Conservation (phyloP, 768 basidiomycete species). For the Suillus spraguei region DNA sequence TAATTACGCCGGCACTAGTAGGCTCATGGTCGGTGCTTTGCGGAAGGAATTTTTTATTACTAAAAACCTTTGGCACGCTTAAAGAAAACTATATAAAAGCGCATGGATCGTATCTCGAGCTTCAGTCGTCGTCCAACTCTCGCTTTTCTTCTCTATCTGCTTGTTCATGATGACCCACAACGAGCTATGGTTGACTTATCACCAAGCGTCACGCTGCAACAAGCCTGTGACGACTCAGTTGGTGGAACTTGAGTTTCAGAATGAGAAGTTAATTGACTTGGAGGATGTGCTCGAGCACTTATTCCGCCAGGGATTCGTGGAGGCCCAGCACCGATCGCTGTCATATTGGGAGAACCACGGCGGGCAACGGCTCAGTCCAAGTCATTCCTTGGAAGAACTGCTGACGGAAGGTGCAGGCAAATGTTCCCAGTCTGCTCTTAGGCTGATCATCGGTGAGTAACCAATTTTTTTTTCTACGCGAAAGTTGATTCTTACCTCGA, state of each 20-base stretch:
- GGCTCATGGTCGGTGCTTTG: neutral
- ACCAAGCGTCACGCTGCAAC: conserved; percentile 45
- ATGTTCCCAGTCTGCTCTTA: conserved; percentile 46
- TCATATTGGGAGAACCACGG: conserved; percentile 48
- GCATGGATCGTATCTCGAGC: neutral
- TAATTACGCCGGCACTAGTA: no score
- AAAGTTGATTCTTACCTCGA: neutral
- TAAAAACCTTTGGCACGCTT: neutral
- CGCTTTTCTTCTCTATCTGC: conserved; percentile 10
- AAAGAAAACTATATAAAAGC: conserved; percentile 16
- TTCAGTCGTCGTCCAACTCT: neutral
- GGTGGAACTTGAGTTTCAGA: conserved; percentile 46
- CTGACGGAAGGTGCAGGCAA: conserved; percentile 41
- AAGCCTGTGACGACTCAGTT: conserved; percentile 47
- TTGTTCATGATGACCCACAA: conserved; percentile 31
- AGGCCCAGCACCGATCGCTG: conserved; percentile 42
- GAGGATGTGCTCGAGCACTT: conserved; percentile 51
- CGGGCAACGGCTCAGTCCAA: conserved; percentile 39
- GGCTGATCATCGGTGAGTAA: conserved; percentile 47
- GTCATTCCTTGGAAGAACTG: conserved; percentile 38
- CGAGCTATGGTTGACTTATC: conserved; percentile 53
- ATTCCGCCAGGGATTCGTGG: conserved; percentile 49
- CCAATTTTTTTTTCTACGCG: neutral
- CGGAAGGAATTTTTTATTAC: neutral
- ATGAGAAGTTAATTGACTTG: conserved; percentile 43